These are phyloP conservation scores for Suhomyces ambrosiae DNA, from an alignment of 1,139 yeast genomes.

Conservation along the genomic window DNA sequence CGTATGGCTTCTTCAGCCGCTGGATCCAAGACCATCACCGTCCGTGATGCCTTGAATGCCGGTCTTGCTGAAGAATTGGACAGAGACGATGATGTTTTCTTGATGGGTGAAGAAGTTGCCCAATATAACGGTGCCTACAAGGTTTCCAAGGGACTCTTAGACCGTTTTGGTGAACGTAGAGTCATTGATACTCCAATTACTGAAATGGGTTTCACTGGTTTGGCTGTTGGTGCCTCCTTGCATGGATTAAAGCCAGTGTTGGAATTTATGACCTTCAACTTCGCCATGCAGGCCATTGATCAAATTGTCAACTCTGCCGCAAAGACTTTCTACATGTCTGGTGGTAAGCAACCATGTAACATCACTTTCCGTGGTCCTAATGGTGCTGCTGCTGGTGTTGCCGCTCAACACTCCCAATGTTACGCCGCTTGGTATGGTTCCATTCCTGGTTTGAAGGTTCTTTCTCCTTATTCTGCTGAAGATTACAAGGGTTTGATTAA, in stretches of 20 bases:
- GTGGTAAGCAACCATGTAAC: slow-evolving; percentile 97
- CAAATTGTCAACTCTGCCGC: slow-evolving; percentile 98
- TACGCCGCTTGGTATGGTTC: slow-evolving; percentile 98
- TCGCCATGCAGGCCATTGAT: slow-evolving; percentile 99
- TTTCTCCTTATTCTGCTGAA: slow-evolving; percentile 93
- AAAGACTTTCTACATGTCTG: slow-evolving; percentile 97
- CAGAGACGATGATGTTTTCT: slow-evolving; percentile 88
- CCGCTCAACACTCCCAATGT: slow-evolving; percentile 98
- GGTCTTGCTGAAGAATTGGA: slow-evolving; percentile 98
- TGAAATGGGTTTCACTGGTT: slow-evolving; percentile 98
- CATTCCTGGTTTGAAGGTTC: slow-evolving; percentile 95
- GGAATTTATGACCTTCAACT: slow-evolving; percentile 98
- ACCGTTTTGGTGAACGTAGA: slow-evolving; percentile 96
- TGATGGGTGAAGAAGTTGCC: slow-evolving; percentile 99
- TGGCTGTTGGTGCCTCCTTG: slow-evolving; percentile 96
- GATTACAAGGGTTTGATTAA: slow-evolving; percentile 95
- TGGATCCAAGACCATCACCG: slow-evolving; percentile 74
- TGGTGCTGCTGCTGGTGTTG: slow-evolving; percentile 99
- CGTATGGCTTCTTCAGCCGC: slow-evolving; percentile 53
- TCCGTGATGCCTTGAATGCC: slow-evolving; percentile 93
- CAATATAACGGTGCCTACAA: slow-evolving; percentile 99
- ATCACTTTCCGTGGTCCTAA: slow-evolving; percentile 98
- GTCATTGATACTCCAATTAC: slow-evolving; percentile 98
- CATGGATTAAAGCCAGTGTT: slow-evolving; percentile 96
- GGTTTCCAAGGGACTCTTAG: slow-evolving; percentile 92